Evolutionary conservation across 2,329 filamentous ascomycete species (phyloP).

Genomic region (Rhynchosporium secalis): DNA sequence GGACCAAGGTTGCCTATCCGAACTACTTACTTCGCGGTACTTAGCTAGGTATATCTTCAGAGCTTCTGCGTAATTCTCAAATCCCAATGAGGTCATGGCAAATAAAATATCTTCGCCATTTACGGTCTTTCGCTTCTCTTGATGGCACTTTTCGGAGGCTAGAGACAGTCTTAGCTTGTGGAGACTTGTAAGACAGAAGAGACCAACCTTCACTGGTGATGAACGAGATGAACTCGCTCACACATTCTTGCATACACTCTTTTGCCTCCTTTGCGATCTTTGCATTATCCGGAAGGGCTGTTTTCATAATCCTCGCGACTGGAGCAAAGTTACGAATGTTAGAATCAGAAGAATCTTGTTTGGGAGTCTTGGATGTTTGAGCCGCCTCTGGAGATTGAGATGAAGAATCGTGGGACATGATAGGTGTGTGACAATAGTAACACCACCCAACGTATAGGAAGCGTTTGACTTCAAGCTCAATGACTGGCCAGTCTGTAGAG

Average conservation of each 20-base stretch:
- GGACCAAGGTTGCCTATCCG: not conserved
- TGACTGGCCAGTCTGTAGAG: constrained; percentile 38
- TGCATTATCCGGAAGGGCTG: constrained; percentile 93
- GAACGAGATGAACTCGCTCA: constrained; percentile 99
- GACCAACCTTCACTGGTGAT: constrained; percentile 95
- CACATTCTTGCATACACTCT: constrained; percentile 99
- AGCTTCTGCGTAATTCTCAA: constrained; percentile 98
- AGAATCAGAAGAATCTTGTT: constrained; percentile 63
- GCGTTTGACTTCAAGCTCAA: constrained; percentile 37
- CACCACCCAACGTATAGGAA: constrained; percentile 34
- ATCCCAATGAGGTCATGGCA: constrained; percentile 97
- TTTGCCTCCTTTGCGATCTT: constrained; percentile 99
- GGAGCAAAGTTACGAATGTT: constrained; percentile 90
- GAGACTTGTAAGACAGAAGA: constrained; percentile 15
- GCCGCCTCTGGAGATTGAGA: constrained; percentile 50
- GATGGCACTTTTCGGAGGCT: constrained; percentile 99
- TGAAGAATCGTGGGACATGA: constrained; percentile 62
- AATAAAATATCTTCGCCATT: constrained; percentile 99
- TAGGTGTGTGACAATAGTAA: constrained; percentile 37
- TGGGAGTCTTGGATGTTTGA: constrained; percentile 46
- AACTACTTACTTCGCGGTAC: constrained; percentile 84
- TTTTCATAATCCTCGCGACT: constrained; percentile 99
- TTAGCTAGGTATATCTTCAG: constrained; percentile 97
- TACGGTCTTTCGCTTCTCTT: constrained; percentile 98
- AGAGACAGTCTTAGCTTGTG: constrained; percentile 35